phyloP scores from a whole-genome alignment of 2,329 filamentous ascomycete species.

The Hypocrella siamensis region DNA sequence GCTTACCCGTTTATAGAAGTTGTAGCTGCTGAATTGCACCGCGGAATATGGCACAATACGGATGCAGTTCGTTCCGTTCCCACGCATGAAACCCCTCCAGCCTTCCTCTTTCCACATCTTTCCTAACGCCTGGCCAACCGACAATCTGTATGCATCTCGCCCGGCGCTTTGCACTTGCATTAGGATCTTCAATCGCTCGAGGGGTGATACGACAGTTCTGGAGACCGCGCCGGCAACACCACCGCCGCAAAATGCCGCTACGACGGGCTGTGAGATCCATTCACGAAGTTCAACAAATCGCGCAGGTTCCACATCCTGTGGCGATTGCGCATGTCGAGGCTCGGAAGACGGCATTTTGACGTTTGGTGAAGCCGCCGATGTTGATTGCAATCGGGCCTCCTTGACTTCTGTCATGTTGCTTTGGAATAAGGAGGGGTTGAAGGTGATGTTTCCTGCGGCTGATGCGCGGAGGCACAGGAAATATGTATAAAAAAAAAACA shows the following conservation, averaged over 20 bases:
- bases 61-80: conserved; percentile 96
- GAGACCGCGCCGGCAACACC: conserved; percentile 95
- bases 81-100: conserved; percentile 93
- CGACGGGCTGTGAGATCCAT: conserved; percentile 61
- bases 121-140: conserved; percentile 68
- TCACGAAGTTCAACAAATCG: conserved; percentile 23
- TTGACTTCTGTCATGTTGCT: conserved; percentile 16
- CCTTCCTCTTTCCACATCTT: conserved; percentile 98
- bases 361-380: conserved; percentile 3
- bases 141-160: conserved; percentile 84
- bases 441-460: too few relatives aligned
- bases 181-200: conserved; percentile 94
- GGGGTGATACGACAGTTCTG: conserved; percentile 86
- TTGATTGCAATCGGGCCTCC: conserved; percentile 4
- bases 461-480: too few relatives aligned
- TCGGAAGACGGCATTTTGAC: conserved; percentile 10
- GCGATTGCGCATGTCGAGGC: conserved; percentile 9
- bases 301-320: conserved; percentile 10
- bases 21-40: conserved; percentile 96
- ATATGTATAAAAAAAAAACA: too few relatives aligned
- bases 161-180: conserved; percentile 89
- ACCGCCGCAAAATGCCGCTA: conserved; percentile 86
- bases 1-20: conserved; percentile 81
- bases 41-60: conserved; percentile 96
- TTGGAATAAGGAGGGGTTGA: too few relatives aligned